These are phyloP conservation scores for Leccinum variicolor DNA, from an alignment of 768 basidiomycete genomes.

Conservation along the genomic window DNA sequence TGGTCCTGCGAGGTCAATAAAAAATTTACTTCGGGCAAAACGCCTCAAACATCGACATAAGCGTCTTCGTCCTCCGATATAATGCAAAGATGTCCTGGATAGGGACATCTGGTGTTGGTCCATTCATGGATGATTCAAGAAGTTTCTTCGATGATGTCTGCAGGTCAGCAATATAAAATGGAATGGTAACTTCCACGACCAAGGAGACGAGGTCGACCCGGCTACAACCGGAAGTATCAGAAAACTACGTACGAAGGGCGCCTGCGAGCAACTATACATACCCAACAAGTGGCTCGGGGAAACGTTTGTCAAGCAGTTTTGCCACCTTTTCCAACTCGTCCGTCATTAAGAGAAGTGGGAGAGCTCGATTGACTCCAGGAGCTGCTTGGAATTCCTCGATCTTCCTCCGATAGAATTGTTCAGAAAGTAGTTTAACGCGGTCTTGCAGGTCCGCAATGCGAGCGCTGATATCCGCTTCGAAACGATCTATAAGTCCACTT, in stretches of 20 bases:
- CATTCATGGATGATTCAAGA: constrained; percentile 81
- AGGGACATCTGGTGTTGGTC: constrained; percentile 81
- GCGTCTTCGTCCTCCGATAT: constrained; percentile 71
- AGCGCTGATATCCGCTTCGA: constrained; percentile 67
- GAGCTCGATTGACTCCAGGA: constrained; percentile 77
- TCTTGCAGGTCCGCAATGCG: constrained; percentile 68
- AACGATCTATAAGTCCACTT: constrained; percentile 67
- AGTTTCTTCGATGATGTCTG: constrained; percentile 68
- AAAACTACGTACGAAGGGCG: not conserved
- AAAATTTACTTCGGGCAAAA: constrained; percentile 72
- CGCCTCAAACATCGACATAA: constrained; percentile 77
- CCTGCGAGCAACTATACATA: constrained; percentile 32
- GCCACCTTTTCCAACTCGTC: constrained; percentile 86
- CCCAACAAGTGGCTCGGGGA: constrained; percentile 80
- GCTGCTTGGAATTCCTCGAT: constrained; percentile 60
- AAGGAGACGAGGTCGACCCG: constrained; percentile 74
- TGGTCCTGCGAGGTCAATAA: not conserved
- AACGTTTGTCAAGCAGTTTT: constrained; percentile 83
- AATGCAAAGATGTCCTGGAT: constrained; percentile 89
- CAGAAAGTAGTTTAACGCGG: constrained; percentile 56
- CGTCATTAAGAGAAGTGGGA: constrained; percentile 80
- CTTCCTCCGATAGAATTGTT: constrained; percentile 59
- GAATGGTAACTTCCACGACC: constrained; percentile 64
- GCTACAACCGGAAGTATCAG: constrained; percentile 33
- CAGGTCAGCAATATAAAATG: constrained; percentile 63